Evolutionary conservation across 1,284 basidiomycete genomes (phyloP).

Genomic region (Rhodotorula sp.): DNA sequence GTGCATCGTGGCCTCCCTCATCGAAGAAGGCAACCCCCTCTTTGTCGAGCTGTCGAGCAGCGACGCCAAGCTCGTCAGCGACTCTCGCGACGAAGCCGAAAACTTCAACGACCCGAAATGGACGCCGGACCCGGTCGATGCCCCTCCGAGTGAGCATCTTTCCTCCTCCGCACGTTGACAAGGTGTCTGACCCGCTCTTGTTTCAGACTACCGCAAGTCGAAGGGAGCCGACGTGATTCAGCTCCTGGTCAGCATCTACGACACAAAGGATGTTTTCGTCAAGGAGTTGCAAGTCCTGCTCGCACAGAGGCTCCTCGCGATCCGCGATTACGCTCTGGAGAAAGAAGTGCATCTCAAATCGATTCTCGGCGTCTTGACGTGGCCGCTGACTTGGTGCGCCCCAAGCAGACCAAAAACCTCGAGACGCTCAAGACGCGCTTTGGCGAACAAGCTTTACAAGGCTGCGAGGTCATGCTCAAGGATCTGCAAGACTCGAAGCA

Average conservation of each 20-base stretch:
- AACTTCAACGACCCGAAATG: slow-evolving; percentile 84
- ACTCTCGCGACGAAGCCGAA: slow-evolving; percentile 60
- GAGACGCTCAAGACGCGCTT: slow-evolving; percentile 92
- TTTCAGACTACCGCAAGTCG: slow-evolving; percentile 77
- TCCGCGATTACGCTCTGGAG: slow-evolving; percentile 76
- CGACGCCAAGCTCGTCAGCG: slow-evolving; percentile 30
- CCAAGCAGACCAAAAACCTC: slow-evolving; percentile 74
- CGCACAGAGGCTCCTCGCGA: slow-evolving; percentile 73
- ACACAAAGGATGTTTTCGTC: slow-evolving; percentile 88
- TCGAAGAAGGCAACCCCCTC: slow-evolving; percentile 80
- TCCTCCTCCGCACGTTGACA: neutral
- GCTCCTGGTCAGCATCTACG: slow-evolving; percentile 92
- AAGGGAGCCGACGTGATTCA: slow-evolving; percentile 87
- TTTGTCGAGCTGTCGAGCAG: slow-evolving; percentile 50
- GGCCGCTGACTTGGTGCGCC: neutral
- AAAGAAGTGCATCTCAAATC: slow-evolving; percentile 63
- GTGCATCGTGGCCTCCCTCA: slow-evolving; percentile 85
- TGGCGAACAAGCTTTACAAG: slow-evolving; percentile 82
- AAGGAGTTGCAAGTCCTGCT: slow-evolving; percentile 87
- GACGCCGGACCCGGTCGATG: slow-evolving; percentile 91
- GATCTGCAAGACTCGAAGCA: slow-evolving; percentile 91
- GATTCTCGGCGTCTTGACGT: neutral
- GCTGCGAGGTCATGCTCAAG: slow-evolving; percentile 94
- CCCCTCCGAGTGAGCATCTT: slow-evolving; percentile 69
- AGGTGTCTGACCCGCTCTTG: neutral